Conservation (phyloP, 2,329 filamentous ascomycete species). For the Aspergillus ibericus region DNA sequence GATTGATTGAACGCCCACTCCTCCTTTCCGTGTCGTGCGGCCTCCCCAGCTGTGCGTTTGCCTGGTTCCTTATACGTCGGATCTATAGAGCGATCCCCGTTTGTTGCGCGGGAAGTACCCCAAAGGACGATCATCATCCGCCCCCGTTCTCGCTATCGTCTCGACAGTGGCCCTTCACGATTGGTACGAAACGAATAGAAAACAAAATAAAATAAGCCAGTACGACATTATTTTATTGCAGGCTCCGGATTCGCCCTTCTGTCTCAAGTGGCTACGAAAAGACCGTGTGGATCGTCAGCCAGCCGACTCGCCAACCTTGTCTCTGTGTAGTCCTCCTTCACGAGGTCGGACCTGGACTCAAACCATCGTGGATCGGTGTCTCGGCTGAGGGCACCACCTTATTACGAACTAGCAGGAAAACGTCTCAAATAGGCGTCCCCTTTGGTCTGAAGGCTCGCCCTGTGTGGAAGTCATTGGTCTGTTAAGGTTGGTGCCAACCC, state of each 20-base stretch:
- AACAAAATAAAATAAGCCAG: background rate
- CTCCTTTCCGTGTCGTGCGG: conserved; percentile 10
- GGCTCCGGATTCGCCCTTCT: conserved; percentile 1
- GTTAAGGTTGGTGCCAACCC: conserved; percentile 33
- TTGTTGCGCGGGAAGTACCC: conserved; percentile 20
- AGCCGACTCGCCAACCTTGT: conserved; percentile 13
- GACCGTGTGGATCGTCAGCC: conserved; percentile 16
- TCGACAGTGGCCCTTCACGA: conserved; percentile 2
- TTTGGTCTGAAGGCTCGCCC: background rate
- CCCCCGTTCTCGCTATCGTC: conserved; percentile 9
- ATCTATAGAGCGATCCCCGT: conserved; percentile 21
- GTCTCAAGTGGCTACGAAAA: conserved; percentile 8
- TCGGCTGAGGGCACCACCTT: conserved; percentile 25
- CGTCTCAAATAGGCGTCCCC: conserved; percentile 12
- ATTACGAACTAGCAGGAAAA: conserved; percentile 16
- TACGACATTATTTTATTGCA: background rate
- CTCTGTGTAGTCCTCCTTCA: conserved; percentile 7
- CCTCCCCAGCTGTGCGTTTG: conserved; percentile 19
- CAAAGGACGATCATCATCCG: conserved; percentile 20
- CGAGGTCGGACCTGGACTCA: conserved; percentile 16
- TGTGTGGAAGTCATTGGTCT: conserved; percentile 11
- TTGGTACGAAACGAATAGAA: background rate
- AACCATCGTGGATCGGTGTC: conserved; percentile 26
- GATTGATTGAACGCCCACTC: conserved; percentile 4
- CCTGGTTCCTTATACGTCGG: conserved; percentile 11